Evolutionary conservation across 2,329 filamentous ascomycete genomes (phyloP).

Genomic region (Immersiporthe knoxdaviesiana): DNA sequence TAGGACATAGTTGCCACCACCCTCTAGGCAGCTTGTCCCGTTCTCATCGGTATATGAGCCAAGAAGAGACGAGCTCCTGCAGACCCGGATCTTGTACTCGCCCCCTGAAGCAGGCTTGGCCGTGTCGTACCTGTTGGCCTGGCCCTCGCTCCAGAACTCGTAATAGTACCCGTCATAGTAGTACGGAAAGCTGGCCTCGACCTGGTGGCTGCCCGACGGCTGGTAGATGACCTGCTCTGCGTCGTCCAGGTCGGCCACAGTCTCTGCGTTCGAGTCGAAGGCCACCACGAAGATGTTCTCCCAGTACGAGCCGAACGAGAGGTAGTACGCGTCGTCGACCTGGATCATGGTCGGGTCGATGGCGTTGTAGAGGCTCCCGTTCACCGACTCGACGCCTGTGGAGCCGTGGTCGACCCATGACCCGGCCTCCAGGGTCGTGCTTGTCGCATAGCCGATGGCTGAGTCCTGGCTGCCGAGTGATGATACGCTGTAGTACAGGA

Average conservation of each 20-base stretch:
- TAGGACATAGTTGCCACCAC: slow-evolving; percentile 62
- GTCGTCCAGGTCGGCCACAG: slow-evolving; percentile 31
- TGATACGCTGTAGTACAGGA: slow-evolving; percentile 69
- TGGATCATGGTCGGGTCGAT: slow-evolving; percentile 60
- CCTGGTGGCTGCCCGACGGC: slow-evolving; percentile 51
- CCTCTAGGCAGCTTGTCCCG: slow-evolving; percentile 56
- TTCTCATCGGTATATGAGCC: slow-evolving; percentile 60
- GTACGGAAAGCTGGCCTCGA: slow-evolving; percentile 62
- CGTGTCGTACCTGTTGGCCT: slow-evolving; percentile 62
- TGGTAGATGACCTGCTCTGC: slow-evolving; percentile 57
- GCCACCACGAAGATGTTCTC: slow-evolving; percentile 62
- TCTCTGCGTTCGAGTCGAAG: slow-evolving; percentile 45
- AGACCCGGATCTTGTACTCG: slow-evolving; percentile 71
- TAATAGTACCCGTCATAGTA: slow-evolving; percentile 63
- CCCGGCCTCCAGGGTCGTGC: slow-evolving; percentile 37
- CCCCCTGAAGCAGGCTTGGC: slow-evolving; percentile 54
- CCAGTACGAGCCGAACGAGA: slow-evolving; percentile 74
- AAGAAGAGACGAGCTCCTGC: slow-evolving; percentile 55
- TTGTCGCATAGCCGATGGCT: slow-evolving; percentile 60
- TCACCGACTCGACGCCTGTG: slow-evolving; percentile 49
- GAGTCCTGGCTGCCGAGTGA: slow-evolving; percentile 63
- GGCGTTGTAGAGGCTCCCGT: slow-evolving; percentile 50
- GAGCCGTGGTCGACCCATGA: slow-evolving; percentile 57
- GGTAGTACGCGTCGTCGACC: slow-evolving; percentile 47
- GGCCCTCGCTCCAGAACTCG: slow-evolving; percentile 64